A percentile compares a stretch with the other conserved stretches of the same genome.
Conservation (phyloP, 2,329 filamentous ascomycete genomes). For the Cercospora zeina region DNA sequence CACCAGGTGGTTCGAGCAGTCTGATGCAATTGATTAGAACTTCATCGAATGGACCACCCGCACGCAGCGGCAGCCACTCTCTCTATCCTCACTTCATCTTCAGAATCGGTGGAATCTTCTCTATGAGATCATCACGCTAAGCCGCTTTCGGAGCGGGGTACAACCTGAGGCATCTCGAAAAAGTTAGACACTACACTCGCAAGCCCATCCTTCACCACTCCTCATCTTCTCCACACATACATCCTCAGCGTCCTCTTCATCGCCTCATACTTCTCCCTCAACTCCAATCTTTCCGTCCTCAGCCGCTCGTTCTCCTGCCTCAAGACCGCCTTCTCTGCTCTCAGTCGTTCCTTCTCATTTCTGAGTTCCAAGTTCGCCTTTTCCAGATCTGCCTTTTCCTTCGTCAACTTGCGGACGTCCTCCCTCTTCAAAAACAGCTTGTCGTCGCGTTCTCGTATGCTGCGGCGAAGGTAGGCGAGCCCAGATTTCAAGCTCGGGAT, state of each 20-base stretch:
- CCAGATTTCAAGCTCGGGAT: conserved; percentile 25
- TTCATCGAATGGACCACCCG: background rate
- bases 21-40: background rate
- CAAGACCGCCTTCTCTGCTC: background rate
- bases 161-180: background rate
- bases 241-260: background rate
- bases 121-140: conserved; percentile 6
- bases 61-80: background rate
- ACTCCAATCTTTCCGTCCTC: background rate
- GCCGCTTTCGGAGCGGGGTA: background rate
- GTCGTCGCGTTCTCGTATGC: conserved; percentile 18
- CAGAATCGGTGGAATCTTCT: conserved; percentile 5
- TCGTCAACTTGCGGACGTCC: conserved; percentile 6
- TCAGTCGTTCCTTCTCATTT: background rate
- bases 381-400: no score
- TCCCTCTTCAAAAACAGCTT: conserved; percentile 9
- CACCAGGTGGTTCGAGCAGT: background rate
- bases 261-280: conserved; percentile 9
- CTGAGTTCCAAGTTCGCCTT: no score
- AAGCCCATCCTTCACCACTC: background rate
- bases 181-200: background rate
- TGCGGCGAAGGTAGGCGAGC: conserved; percentile 19
- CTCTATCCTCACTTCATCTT: background rate
- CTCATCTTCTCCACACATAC: background rate
- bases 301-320: conserved; percentile 15